A percentile compares a stretch with the other conserved stretches of the same genome.
Evolutionary conservation across 202 grass and related monocot species (phyloP).

Genomic region (Dendrocalamus latiflorus): DNA sequence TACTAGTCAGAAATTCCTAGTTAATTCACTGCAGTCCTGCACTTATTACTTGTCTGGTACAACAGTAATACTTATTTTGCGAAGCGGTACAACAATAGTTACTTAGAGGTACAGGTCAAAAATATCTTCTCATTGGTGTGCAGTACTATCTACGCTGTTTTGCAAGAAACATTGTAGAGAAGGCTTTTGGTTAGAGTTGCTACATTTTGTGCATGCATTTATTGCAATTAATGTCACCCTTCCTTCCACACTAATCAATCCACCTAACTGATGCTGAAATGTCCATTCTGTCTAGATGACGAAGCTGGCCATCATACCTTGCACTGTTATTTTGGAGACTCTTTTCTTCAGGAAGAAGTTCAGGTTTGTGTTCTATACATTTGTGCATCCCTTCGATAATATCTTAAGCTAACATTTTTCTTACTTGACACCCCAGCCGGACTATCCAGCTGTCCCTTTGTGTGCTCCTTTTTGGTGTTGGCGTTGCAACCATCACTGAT

Average conservation of each 20-base stretch:
- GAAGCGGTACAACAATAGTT: background rate
- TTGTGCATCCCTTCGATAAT: background rate
- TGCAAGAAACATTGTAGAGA: conserved; percentile 4
- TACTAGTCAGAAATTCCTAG: background rate
- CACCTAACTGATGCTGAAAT: conserved; percentile 45
- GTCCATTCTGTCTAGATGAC: conserved; percentile 72
- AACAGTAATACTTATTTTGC: background rate
- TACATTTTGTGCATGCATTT: conserved; percentile 28
- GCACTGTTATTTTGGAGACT: conserved; percentile 97
- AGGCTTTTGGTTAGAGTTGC: background rate
- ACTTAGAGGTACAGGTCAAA: background rate
- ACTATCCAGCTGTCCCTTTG: conserved; percentile 85
- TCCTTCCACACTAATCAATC: conserved; percentile 43
- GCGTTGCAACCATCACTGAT: conserved; percentile 97
- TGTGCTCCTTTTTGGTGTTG: conserved; percentile 91
- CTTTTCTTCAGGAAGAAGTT: conserved; percentile 98
- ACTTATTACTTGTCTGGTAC: conserved; percentile 14
- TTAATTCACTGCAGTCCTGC: conserved; percentile 19
- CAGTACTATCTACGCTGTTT: conserved; percentile 19
- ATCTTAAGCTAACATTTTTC: conserved; percentile 12
- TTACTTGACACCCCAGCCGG: conserved; percentile 54
- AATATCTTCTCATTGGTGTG: conserved; percentile 7
- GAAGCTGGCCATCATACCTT: conserved; percentile 95
- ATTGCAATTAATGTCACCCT: conserved; percentile 25
- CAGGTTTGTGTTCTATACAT: conserved; percentile 60